A percentile compares a stretch with the other conserved stretches of the same genome.
Conservation (phyloP, 345 rosid genomes). For the Eucalyptus pauciflora region DNA sequence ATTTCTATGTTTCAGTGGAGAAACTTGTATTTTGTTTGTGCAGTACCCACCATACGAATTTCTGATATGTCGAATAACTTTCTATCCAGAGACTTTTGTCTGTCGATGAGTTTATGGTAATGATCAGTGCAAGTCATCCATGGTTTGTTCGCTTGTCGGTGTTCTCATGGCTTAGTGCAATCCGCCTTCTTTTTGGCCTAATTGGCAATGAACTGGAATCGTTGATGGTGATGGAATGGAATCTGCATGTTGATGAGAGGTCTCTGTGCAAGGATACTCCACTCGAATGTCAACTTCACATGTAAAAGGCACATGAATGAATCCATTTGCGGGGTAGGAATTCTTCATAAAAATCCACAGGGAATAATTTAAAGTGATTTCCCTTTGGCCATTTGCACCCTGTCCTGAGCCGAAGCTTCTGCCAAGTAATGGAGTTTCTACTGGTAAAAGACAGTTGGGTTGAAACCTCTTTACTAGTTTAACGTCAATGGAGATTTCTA, state of each 20-base stretch:
- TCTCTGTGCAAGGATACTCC: background rate
- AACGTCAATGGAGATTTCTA: background rate
- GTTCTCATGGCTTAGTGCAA: background rate
- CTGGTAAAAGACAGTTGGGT: background rate
- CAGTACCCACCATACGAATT: background rate
- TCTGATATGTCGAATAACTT: background rate
- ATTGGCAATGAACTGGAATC: background rate
- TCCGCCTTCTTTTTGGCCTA: background rate
- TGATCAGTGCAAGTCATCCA: background rate
- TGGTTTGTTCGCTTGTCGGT: background rate
- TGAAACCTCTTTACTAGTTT: background rate
- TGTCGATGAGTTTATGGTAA: background rate
- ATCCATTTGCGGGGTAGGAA: background rate
- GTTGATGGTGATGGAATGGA: background rate
- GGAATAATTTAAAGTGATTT: background rate
- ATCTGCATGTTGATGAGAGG: background rate
- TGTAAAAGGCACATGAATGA: background rate
- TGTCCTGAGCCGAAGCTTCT: background rate
- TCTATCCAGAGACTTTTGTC: background rate
- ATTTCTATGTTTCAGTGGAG: background rate
- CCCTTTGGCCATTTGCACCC: background rate
- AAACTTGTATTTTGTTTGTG: background rate
- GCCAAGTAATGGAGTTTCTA: background rate
- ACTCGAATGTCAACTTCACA: background rate
- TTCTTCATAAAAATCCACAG: background rate